Percentiles rank a stretch among this genome's conserved stretches.
These are phyloP conservation scores for Trametes polyzona DNA, from an alignment of 1,284 basidiomycete genomes.

Conservation along the genomic window DNA sequence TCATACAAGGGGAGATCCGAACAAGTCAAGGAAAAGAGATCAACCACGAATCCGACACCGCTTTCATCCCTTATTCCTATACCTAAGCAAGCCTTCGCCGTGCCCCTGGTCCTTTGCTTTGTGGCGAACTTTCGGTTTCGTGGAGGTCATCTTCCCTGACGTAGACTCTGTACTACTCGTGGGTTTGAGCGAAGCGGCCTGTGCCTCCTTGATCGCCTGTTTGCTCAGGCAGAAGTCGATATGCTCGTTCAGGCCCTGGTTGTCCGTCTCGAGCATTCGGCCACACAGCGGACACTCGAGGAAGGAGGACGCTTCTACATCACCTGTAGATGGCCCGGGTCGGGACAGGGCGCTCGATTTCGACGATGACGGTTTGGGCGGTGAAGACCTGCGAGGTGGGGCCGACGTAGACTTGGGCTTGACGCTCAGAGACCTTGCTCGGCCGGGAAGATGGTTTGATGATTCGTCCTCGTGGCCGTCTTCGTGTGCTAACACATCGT, in stretches of 20 bases:
- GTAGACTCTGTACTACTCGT: background rate
- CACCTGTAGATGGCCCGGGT: background rate
- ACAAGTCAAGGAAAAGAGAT: background rate
- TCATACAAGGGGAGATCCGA: too few relatives aligned
- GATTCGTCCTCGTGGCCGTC: background rate
- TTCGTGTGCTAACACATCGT: conserved; percentile 11
- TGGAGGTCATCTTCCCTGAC: background rate
- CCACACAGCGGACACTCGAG: conserved; percentile 69
- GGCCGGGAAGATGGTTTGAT: background rate
- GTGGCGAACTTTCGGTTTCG: conserved; percentile 1
- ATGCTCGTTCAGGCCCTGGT: conserved; percentile 71
- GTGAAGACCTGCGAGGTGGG: background rate
- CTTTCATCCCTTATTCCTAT: conserved; percentile 7
- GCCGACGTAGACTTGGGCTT: conserved; percentile 9
- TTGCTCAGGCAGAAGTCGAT: conserved; percentile 80
- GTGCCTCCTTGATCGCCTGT: conserved; percentile 69
- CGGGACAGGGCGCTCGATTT: background rate
- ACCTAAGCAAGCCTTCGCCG: conserved; percentile 12
- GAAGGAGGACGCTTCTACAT: background rate
- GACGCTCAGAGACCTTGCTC: background rate
- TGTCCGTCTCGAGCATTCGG: conserved; percentile 60
- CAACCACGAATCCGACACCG: background rate
- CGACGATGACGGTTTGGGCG: background rate
- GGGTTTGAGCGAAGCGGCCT: conserved; percentile 32
- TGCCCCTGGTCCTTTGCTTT: background rate